These are phyloP conservation scores for Salix purpurea DNA, from an alignment of 345 rosid species.

Conservation along the genomic window DNA sequence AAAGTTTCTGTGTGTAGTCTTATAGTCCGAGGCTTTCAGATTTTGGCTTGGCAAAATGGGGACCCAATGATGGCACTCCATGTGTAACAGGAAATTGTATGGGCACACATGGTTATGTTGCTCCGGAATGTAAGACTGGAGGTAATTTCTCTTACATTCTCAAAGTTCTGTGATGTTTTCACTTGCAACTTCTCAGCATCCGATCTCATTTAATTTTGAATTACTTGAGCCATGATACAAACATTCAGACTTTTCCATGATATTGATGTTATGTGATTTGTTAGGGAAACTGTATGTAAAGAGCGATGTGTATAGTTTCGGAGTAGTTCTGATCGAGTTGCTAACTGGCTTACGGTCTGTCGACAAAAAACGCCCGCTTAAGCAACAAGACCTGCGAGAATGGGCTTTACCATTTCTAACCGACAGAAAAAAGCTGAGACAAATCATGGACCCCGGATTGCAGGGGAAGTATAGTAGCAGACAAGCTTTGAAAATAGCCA, in stretches of 20 bases:
- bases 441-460: slow-evolving; percentile 1
- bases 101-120: slow-evolving; percentile 1
- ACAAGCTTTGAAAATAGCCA: slow-evolving; percentile 1
- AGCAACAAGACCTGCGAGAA: not conserved
- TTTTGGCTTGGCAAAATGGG: slow-evolving; percentile 10
- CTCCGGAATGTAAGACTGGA: not conserved
- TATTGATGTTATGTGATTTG: not conserved
- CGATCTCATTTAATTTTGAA: no score
- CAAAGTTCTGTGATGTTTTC: no score
- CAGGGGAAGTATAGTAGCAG: slow-evolving; percentile 6
- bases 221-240: no score
- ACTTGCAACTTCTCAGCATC: no score
- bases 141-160: not conserved
- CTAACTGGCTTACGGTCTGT: slow-evolving; percentile 5
- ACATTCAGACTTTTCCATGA: not conserved
- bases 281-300: slow-evolving; percentile 10
- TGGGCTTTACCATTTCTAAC: not conserved
- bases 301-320: slow-evolving; percentile 15
- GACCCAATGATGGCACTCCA: not conserved
- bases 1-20: not conserved
- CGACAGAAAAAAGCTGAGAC: not conserved
- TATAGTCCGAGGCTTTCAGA: slow-evolving; percentile 6
- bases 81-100: not conserved
- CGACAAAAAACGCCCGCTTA: not conserved
- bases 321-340: slow-evolving; percentile 17